Base-by-base conservation (phyloP, 2,329 filamentous ascomycete species). In the Aspergillus pseudoterreus region DNA sequence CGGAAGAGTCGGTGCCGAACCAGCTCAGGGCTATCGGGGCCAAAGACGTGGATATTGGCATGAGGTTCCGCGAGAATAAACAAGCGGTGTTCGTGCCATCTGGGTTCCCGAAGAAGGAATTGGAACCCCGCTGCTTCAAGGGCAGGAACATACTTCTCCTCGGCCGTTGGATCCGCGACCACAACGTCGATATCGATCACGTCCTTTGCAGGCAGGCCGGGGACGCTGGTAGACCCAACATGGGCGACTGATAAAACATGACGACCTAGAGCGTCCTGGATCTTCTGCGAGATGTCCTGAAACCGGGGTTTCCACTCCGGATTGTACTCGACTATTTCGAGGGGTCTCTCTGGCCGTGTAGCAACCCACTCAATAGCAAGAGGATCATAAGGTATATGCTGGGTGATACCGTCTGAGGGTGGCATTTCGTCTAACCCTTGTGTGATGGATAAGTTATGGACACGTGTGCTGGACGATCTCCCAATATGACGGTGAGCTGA, bases 141-240 rank as follows among this genome's bases (percentile, higher is more conserved):
- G 3, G 62, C 62, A 2, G 67, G 58, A 6, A 73, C 74, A 53
- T 80, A 81, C 1, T 63, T 61, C 2, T 55, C 61, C 56, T 81
- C 78, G 36, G 73, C 68, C 10, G 57, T 56, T 21, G 71, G 52
- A 44, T 78, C 67, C 3, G 58, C 44, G 6, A 82, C 68, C 3
- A 74, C 67, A 8, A 82, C 63, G 57, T 82, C 80, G 24, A 82
- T 70, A 59, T 82, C 79, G 43, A 82, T 77, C 43, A 81, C 64
- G 27, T 71, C 67, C 64, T 82, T 82, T 43, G 80, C 79, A 0
- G 75, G 68, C 3, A 82, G 70, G 6, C 63, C 66, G 0, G 76
- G 75, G 6, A 82, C 68, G 46, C 75, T 76, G 24, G 80, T 82
- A 11, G 77, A 80, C 22, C 79, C 79, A 30, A 75, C 68, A 58